Evolutionary conservation across 768 basidiomycete species (phyloP), one percentile per base, ranked within the genome.

Genomic region (Hortiboletus flavorubellus): DNA sequence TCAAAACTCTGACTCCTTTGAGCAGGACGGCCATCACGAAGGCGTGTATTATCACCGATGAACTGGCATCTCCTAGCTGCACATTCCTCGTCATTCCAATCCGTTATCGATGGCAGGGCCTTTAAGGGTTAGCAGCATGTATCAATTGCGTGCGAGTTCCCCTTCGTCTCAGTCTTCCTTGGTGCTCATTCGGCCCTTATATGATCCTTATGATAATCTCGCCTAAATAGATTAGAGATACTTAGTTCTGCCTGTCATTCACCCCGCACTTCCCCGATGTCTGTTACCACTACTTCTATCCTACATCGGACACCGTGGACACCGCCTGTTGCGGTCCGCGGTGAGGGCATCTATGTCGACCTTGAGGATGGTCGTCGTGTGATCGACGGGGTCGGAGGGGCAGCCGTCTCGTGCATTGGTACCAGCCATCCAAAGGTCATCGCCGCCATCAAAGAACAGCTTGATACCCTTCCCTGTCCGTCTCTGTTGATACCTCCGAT

Each of bases 371-470:
- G 91, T 0, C 76, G 74, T 49, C 79, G 72, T 53, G 66, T 93
- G 31, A 78, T 93, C 61, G 92, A 95, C 72, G 89, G 80, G 8
- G 84, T 90, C 43, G 93, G 93, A 43, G 93, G 92, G 30, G 91
- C 91, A 7, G 91, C 93, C 10, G 93, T 95, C 30, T 70, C 84
- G 11, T 91, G 87, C 68, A 68, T 95, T 42, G 93, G 92, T 3
- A 83, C 84, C 54, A 81, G 78, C 21, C 84, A 92, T 64, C 88
- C 87, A 3, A 80, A 78, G 55, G 88, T 93, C 34, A 75, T 80
- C 54, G 74, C 85, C 64, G 88, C 88, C 2, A 77, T 93, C 51
- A 89, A 91, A 68, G 82, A 90, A 53, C 91, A 93, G 62, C 75
- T 87, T 16, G 89, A 91, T 70, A 83, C 83, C 61, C 73, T 93